Base-by-base conservation (phyloP, 768 basidiomycete genomes). In the Hygrophorus pudorinus region DNA sequence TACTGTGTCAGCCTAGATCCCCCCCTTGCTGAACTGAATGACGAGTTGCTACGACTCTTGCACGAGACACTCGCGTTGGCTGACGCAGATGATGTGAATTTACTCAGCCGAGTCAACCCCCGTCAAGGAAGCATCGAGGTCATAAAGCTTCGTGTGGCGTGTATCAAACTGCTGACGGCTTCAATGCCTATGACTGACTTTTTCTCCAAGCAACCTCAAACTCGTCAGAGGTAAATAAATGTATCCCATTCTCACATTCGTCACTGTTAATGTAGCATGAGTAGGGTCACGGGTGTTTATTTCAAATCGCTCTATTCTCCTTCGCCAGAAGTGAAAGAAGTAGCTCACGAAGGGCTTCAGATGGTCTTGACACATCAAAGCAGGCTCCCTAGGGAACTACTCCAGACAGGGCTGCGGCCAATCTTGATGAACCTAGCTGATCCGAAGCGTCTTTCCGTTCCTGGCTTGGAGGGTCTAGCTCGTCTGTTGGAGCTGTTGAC, bases 401-500 rank as follows among this genome's bases (percentile, higher is more conserved):
- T 99, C 33, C 96, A 99, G 61, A 88, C 89, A 1, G 96, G 96
- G 2, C 67, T 99, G 20, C 84, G 94, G 14, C 96, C 96, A 0
- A 97, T 99, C 51, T 64, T 98, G 46, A 96, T 97, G 84, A 98
- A 98, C 57, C 77, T 99, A 18, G 92, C 93, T 2, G 96, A 98
- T 63, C 88, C 93, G 30, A 93, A 93, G 57, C 79, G 90, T 29
- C 73, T 99, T 28, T 92, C 90, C 5, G 86, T 96, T 18, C 77
- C 87, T 4, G 93, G 93, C 8, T 60, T 94, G 45, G 92, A 99
- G 60, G 96, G 96, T 2, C 70, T 99, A 17, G 94, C 93, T 10
- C 81, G 94, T 10, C 74, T 99, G 39, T 70, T 99, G 39, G 91
- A 96, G 60, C 75, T 99, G 5, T 66, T 99, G 44, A 96, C 92